Conservation (phyloP, 1,284 basidiomycete species). For the Stereum hirsutum region DNA sequence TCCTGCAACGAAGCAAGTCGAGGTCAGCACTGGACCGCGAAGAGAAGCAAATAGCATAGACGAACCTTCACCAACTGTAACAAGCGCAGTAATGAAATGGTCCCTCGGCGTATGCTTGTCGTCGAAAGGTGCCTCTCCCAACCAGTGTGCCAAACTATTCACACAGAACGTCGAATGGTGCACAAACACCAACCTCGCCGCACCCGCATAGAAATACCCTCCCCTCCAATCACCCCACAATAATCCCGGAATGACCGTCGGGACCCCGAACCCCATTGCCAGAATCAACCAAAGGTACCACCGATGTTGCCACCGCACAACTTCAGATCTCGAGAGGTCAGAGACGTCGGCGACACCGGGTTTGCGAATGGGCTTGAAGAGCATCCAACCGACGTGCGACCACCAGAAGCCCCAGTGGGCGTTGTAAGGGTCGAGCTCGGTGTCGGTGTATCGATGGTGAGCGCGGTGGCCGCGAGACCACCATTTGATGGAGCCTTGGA, state of each 20-base stretch:
- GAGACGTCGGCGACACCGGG: conserved; percentile 70
- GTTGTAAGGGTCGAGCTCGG: conserved; percentile 80
- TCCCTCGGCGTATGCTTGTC: conserved; percentile 79
- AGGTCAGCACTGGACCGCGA: too few relatives aligned
- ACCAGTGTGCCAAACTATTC: conserved; percentile 85
- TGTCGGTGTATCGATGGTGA: conserved; percentile 83
- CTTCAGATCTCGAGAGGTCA: conserved; percentile 61
- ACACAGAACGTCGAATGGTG: conserved; percentile 90
- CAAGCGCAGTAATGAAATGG: conserved; percentile 80
- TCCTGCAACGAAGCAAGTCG: too few relatives aligned
- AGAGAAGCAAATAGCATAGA: too few relatives aligned
- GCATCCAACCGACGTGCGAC: conserved; percentile 84
- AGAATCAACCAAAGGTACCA: conserved; percentile 36
- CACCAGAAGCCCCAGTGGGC: conserved; percentile 68
- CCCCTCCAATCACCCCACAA: conserved; percentile 76
- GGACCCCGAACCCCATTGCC: conserved; percentile 60
- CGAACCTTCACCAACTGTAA: conserved; percentile 87
- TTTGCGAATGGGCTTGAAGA: conserved; percentile 68
- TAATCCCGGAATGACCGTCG: conserved; percentile 61
- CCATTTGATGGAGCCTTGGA: conserved; percentile 84
- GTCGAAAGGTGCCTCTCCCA: conserved; percentile 80
- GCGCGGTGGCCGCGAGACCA: conserved; percentile 85
- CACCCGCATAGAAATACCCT: conserved; percentile 73
- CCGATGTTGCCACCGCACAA: conserved; percentile 76
- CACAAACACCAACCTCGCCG: conserved; percentile 50